Evolutionary conservation across 768 basidiomycete species (phyloP).

Genomic region (Boletus bicolor): DNA sequence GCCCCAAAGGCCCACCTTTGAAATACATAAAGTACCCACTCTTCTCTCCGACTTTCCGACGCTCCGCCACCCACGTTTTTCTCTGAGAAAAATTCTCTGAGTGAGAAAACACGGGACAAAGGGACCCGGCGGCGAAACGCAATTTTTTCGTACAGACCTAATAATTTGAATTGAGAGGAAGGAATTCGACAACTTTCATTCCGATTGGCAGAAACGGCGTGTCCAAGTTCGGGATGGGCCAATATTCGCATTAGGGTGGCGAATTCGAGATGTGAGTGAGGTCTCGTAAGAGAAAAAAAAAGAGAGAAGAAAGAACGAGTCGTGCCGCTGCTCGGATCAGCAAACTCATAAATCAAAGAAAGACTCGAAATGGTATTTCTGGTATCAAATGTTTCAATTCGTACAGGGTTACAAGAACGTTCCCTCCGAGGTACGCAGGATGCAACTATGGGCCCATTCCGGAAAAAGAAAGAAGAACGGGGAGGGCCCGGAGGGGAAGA

Average conservation of each 20-base stretch:
- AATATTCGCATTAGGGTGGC: background rate
- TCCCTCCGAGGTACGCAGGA: conserved; percentile 5
- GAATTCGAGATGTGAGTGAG: background rate
- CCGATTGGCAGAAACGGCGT: background rate
- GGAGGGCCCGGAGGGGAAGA: background rate
- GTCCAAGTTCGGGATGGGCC: background rate
- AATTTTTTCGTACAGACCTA: background rate
- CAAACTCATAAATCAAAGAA: conserved; percentile 6
- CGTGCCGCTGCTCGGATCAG: conserved; percentile 12
- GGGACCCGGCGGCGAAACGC: background rate
- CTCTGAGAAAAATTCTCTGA: background rate
- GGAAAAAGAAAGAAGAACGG: conserved; percentile 8
- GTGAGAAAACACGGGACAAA: background rate
- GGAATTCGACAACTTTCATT: background rate
- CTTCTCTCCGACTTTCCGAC: conserved; percentile 11
- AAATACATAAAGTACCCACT: background rate
- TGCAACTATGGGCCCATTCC: conserved; percentile 7
- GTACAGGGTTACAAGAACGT: conserved; percentile 21
- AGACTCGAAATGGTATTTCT: conserved; percentile 9
- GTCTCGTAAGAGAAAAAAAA: conserved; percentile 7
- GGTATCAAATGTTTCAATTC: conserved; percentile 22
- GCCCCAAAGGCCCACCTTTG: no score
- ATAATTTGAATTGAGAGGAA: background rate
- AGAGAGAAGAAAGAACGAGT: background rate
- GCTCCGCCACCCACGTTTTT: conserved; percentile 11